A percentile compares a stretch with the other conserved stretches of the same genome.
Conservation (phyloP, 2,329 filamentous ascomycete species). For the Parafenestella ontariensis region DNA sequence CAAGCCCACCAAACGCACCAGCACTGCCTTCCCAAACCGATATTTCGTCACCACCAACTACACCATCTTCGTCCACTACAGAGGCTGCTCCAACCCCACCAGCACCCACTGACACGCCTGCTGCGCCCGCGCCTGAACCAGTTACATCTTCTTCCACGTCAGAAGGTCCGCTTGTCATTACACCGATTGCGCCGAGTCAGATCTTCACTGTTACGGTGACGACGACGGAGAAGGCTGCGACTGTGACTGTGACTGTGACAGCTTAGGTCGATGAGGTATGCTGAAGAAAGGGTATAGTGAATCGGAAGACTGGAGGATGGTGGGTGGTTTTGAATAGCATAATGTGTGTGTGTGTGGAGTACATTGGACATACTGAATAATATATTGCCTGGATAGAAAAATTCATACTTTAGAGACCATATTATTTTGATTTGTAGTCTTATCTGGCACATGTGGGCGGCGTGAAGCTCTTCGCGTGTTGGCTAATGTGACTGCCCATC, state of each 20-base stretch:
- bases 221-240: conserved; percentile 37
- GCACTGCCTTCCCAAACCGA: neutral
- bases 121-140: neutral
- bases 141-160: conserved; percentile 21
- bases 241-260: conserved; percentile 29
- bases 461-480: neutral
- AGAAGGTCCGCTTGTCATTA: conserved; percentile 40
- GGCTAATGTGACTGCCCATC: neutral
- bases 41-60: conserved; percentile 1
- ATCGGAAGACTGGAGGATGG: too few relatives aligned
- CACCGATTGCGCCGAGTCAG: conserved; percentile 40
- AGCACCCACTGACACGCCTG: neutral
- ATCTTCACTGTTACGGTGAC: conserved; percentile 45
- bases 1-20: neutral
- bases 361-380: too few relatives aligned
- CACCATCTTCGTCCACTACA: neutral
- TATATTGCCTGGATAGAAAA: neutral
- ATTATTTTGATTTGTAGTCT: neutral
- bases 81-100: conserved; percentile 6
- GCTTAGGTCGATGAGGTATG: neutral
- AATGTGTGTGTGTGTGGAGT: too few relatives aligned
- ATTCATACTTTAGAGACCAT: neutral
- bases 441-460: neutral
- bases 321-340: too few relatives aligned
- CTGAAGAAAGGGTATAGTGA: too few relatives aligned